Evolutionary conservation across 73 alveolate species (phyloP), one percentile per base, ranked within the genome.

Genomic region (Paramecium pentaurelia): DNA sequence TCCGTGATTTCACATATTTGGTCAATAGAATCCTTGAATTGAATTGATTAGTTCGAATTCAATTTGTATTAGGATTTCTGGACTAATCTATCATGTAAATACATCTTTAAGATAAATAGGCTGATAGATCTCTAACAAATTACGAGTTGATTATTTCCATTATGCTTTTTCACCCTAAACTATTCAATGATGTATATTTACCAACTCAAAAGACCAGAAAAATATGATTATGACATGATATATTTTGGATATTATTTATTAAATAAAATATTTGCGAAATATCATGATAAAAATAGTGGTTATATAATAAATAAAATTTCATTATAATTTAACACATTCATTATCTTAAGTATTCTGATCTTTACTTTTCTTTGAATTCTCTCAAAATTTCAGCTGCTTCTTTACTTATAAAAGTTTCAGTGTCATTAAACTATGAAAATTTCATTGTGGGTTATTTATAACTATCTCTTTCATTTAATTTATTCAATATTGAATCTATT

Each of bases 321-420:
- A 54, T 54, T 34, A 54, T 40, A 14, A 47, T 3, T 54, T 18
- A 2, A 54, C 22, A 16, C 22, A 16, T 54, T 3, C 0, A n/a
- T 54, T 34, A 54, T 22, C 70, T 54, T 54, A 54, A 54, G 9
- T 54, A 54, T 22, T 54, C 70, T 28, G 84, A 68, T 34, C 45
- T 75, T 22, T 54, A n/a, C 27, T 75, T 75, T 27, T 80, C 91
- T 18, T 47, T 80, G 16, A 80, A 80, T 80, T 80, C 91, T 18
- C 73, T 40, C n/a, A 80, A n/a, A 7, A 80, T 80, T 25, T 40
- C 91, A 25, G 91, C 91, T 3, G 91, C 91, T 25, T 80, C 91
- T 18, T 80, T 80, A 22, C 91, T 80, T 5, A 80, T 80, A 27
- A 80, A 80, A 30, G 77, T 45, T 25, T 80, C 84, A 8, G 84